A percentile compares a stretch with the other conserved stretches of the same genome.
Conservation (phyloP, 2,329 filamentous ascomycete species). For the Alternaria novae-zelandiae region DNA sequence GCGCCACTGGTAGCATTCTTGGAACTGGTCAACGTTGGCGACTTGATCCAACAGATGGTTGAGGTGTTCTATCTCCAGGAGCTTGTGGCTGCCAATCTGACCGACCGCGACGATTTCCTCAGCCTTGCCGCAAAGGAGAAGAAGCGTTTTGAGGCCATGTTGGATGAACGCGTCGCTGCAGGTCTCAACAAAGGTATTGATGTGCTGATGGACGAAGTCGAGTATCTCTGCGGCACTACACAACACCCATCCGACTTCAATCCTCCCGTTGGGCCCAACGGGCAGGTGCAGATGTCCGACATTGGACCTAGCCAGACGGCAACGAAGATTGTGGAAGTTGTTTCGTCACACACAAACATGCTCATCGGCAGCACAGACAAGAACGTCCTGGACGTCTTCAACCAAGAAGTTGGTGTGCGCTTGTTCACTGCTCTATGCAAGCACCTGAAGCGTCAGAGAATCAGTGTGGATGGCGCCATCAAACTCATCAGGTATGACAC, state of each 20-base stretch:
- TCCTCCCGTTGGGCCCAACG: slow-evolving; percentile 58
- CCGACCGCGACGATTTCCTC: slow-evolving; percentile 92
- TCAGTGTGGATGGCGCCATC: slow-evolving; percentile 87
- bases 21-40: slow-evolving; percentile 96
- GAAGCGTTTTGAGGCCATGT: slow-evolving; percentile 98
- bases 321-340: slow-evolving; percentile 79
- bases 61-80: slow-evolving; percentile 99
- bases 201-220: slow-evolving; percentile 97
- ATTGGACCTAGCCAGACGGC: slow-evolving; percentile 82
- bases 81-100: slow-evolving; percentile 79
- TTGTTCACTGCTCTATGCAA: slow-evolving; percentile 94
- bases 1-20: slow-evolving; percentile 94
- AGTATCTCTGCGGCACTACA: slow-evolving; percentile 89
- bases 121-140: slow-evolving; percentile 92
- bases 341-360: slow-evolving; percentile 90
- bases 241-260: slow-evolving; percentile 92
- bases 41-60: slow-evolving; percentile 98
- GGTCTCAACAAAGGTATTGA: slow-evolving; percentile 98
- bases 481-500: slow-evolving; percentile 74
- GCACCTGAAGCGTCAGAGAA: slow-evolving; percentile 93
- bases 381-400: slow-evolving; percentile 97
- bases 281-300: slow-evolving; percentile 53
- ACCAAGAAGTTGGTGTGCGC: slow-evolving; percentile 92
- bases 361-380: slow-evolving; percentile 95
- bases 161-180: slow-evolving; percentile 94